phyloP scores from a whole-genome alignment of 352 stramenopile species.

The Phytophthora macrochlamydospora region DNA sequence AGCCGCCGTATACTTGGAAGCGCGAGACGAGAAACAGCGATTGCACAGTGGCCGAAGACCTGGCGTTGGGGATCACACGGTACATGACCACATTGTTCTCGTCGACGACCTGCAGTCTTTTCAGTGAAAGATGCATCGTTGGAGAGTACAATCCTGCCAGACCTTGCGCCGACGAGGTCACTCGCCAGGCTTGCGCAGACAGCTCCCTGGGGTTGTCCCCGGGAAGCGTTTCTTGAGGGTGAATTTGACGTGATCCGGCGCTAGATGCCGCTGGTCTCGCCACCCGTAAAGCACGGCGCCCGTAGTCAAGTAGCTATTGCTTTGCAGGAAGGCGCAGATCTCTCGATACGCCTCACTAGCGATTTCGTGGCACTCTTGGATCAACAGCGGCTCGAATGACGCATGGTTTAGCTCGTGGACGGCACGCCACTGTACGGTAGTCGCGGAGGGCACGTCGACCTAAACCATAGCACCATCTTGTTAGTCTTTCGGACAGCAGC shows the following conservation, averaged over 20 bases:
- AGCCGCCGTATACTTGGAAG: constrained; percentile 42
- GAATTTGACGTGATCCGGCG: constrained; percentile 53
- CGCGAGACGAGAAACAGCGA: constrained; percentile 54
- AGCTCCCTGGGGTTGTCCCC: constrained; percentile 32
- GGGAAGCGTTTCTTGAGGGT: constrained; percentile 59
- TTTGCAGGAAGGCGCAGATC: constrained; percentile 47
- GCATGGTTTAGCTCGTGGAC: constrained; percentile 12
- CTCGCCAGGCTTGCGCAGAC: constrained; percentile 39
- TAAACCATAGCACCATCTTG: background rate
- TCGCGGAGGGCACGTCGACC: background rate
- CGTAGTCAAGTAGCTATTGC: constrained; percentile 46
- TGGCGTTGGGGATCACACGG: constrained; percentile 42
- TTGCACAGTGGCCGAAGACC: constrained; percentile 33
- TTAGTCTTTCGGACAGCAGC: too few relatives aligned
- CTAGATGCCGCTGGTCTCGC: constrained; percentile 48
- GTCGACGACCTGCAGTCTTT: constrained; percentile 54
- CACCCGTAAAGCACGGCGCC: constrained; percentile 59
- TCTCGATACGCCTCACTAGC: constrained; percentile 41
- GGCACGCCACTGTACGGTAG: background rate
- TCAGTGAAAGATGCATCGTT: constrained; percentile 45
- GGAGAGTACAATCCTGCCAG: constrained; percentile 52
- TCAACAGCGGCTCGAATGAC: constrained; percentile 32
- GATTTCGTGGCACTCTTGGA: constrained; percentile 51
- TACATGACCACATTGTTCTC: constrained; percentile 67
- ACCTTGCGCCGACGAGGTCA: constrained; percentile 36